Evolutionary conservation across 208 protist genomes (phyloP).

Genomic region (Trypanosoma mega): DNA sequence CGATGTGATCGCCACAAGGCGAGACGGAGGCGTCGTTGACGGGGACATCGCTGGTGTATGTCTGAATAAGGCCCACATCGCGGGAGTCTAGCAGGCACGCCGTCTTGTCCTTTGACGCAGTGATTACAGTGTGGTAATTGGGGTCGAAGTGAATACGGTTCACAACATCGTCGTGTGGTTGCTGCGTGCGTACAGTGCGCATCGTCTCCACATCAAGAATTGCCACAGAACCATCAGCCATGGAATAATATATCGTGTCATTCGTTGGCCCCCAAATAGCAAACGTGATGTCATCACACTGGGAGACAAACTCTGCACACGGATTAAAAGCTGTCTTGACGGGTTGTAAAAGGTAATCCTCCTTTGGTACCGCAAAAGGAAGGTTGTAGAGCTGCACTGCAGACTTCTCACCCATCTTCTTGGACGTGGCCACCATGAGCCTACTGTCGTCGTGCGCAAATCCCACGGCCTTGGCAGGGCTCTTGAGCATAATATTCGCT

Average conservation of each 20-base stretch:
- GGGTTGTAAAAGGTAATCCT: conserved; percentile 60
- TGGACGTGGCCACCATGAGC: conserved; percentile 92
- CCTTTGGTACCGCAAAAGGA: conserved; percentile 53
- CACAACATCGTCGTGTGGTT: conserved; percentile 58
- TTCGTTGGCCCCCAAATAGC: conserved; percentile 96
- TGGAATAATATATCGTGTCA: conserved; percentile 92
- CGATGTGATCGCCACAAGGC: conserved; percentile 86
- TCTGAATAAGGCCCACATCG: conserved; percentile 92
- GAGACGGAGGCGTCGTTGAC: conserved; percentile 97
- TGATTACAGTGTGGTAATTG: conserved; percentile 93
- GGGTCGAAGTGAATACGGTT: conserved; percentile 89
- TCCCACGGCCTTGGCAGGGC: conserved; percentile 70
- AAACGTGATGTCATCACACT: conserved; percentile 69
- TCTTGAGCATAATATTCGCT: conserved; percentile 60
- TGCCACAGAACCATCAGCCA: conserved; percentile 91
- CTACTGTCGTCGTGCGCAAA: conserved; percentile 91
- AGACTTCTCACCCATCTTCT: conserved; percentile 65
- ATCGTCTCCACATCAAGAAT: conserved; percentile 93
- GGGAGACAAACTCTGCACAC: conserved; percentile 50
- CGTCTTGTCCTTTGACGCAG: conserved; percentile 93
- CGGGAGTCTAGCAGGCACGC: conserved; percentile 94
- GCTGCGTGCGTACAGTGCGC: conserved; percentile 63
- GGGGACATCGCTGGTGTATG: conserved; percentile 94
- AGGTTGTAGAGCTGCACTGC: conserved; percentile 91
- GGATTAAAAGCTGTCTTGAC: conserved; percentile 64